Conservation (phyloP, 208 protist genomes). For the Angomonas ambiguus region DNA sequence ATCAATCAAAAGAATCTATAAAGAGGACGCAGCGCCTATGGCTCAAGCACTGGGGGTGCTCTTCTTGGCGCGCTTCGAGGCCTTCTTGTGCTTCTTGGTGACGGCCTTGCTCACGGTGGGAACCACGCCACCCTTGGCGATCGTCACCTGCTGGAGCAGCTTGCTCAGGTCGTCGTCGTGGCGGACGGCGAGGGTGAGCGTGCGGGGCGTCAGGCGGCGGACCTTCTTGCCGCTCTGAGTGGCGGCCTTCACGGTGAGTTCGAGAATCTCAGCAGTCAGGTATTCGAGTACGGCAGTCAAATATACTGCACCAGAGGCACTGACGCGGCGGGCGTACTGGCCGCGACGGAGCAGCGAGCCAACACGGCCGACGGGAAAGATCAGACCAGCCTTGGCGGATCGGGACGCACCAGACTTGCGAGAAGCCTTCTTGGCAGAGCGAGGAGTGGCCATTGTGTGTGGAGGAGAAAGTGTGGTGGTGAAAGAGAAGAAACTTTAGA, state of each 20-base stretch:
- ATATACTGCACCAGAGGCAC: conserved; percentile 98
- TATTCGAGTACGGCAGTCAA: conserved; percentile 99
- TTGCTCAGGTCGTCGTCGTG: conserved; percentile 62
- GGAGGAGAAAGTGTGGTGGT: no score
- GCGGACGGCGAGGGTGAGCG: conserved; percentile 51
- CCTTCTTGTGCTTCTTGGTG: conserved; percentile 81
- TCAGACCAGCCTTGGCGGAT: conserved; percentile 95
- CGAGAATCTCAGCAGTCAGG: conserved; percentile 81
- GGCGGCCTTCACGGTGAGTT: conserved; percentile 65
- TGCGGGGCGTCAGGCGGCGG: conserved; percentile 47
- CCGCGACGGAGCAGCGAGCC: conserved; percentile 94
- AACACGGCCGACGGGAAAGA: conserved; percentile 99
- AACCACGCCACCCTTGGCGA: conserved; percentile 77
- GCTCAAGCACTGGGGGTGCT: conserved; percentile 45
- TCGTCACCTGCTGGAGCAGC: conserved; percentile 65
- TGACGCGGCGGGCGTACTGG: conserved; percentile 95
- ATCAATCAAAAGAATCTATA: not conserved
- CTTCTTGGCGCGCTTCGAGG: conserved; percentile 18
- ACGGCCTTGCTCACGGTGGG: conserved; percentile 77
- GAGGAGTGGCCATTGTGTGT: conserved; percentile 54
- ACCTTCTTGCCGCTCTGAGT: conserved; percentile 41
- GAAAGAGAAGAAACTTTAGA: no score
- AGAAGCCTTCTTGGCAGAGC: conserved; percentile 68
- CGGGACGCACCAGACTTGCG: conserved; percentile 76
- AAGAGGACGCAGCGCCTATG: not conserved